Conservation (phyloP, 2,329 filamentous ascomycete species). For the Cercospora canescens region DNA sequence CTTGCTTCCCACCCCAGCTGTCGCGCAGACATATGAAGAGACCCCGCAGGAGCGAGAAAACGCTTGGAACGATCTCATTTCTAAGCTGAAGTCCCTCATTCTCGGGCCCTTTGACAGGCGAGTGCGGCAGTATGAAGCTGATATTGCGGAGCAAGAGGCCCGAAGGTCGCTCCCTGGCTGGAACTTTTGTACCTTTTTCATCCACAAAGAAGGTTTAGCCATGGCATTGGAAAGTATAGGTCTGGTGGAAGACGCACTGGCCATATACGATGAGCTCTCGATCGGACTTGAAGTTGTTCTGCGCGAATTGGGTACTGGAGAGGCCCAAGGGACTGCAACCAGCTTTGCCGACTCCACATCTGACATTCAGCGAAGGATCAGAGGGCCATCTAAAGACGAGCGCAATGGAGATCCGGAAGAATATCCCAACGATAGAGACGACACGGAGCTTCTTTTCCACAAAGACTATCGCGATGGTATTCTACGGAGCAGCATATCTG, state of each 20-base stretch:
- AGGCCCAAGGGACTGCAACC: slow-evolving; percentile 67
- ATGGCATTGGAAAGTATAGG: slow-evolving; percentile 95
- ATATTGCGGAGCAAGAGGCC: slow-evolving; percentile 90
- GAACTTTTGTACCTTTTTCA: slow-evolving; percentile 99
- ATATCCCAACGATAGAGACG: slow-evolving; percentile 16
- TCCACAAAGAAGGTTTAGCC: slow-evolving; percentile 92
- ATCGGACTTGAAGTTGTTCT: slow-evolving; percentile 83
- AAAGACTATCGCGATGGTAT: slow-evolving; percentile 93
- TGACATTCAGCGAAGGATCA: slow-evolving; percentile 54
- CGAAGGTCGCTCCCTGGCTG: slow-evolving; percentile 87
- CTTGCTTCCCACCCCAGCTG: slow-evolving; percentile 45
- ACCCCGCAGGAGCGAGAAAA: slow-evolving; percentile 74
- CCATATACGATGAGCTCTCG: slow-evolving; percentile 91
- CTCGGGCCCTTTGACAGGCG: slow-evolving; percentile 85
- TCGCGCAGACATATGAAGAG: slow-evolving; percentile 61
- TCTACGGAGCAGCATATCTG: slow-evolving; percentile 87
- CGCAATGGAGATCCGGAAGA: slow-evolving; percentile 24
- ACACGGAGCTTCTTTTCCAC: slow-evolving; percentile 36
- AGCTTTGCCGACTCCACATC: slow-evolving; percentile 72
- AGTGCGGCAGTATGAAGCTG: slow-evolving; percentile 93
- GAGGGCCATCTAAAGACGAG: slow-evolving; percentile 8
- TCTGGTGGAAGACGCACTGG: slow-evolving; percentile 89
- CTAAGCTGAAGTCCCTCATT: slow-evolving; percentile 84
- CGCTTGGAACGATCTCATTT: slow-evolving; percentile 80
- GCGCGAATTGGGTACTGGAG: slow-evolving; percentile 66